These are phyloP conservation scores for Cercophora sp. DNA, from an alignment of 495 filamentous ascomycete species.

Conservation along the genomic window DNA sequence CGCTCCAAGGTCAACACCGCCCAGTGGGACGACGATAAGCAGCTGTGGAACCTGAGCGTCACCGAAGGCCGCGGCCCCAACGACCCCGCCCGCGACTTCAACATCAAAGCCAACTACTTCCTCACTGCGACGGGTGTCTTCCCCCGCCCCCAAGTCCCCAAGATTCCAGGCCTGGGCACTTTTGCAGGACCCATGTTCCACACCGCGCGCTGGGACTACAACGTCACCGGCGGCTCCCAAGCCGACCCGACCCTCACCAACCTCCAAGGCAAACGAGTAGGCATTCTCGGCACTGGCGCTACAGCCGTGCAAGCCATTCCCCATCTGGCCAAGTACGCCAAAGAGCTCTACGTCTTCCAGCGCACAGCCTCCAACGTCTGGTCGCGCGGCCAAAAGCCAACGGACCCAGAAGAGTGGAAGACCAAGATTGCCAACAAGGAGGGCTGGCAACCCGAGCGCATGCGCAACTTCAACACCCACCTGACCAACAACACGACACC, in stretches of 20 bases:
- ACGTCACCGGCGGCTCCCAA: conserved; percentile 48
- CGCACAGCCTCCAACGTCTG: conserved; percentile 53
- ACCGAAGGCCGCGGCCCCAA: conserved; percentile 31
- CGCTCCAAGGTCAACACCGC: conserved; percentile 32
- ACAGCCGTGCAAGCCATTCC: conserved; percentile 53
- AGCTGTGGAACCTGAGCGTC: conserved; percentile 41
- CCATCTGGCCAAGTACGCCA: conserved; percentile 44
- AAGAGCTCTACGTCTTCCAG: conserved; percentile 54
- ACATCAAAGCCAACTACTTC: conserved; percentile 36
- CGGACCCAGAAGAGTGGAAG: conserved; percentile 43
- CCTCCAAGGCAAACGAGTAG: conserved; percentile 48
- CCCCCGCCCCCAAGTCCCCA: conserved; percentile 44
- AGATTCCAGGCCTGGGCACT: conserved; percentile 36
- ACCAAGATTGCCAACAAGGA: conserved; percentile 33
- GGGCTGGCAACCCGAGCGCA: conserved; percentile 45
- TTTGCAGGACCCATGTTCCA: conserved; percentile 51
- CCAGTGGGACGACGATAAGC: conserved; percentile 41
- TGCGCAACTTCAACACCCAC: conserved; percentile 30
- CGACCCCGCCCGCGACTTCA: conserved; percentile 25
- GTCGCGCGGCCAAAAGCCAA: conserved; percentile 44
- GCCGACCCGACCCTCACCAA: conserved; percentile 40
- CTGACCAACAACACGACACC: conserved; percentile 24
- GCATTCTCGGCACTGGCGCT: conserved; percentile 53
- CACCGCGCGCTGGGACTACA: conserved; percentile 52
- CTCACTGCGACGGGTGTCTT: conserved; percentile 38